A percentile compares a stretch with the other conserved stretches of the same genome.
Conservation (phyloP, 2,329 filamentous ascomycete genomes). For the Colletotrichum shisoi region DNA sequence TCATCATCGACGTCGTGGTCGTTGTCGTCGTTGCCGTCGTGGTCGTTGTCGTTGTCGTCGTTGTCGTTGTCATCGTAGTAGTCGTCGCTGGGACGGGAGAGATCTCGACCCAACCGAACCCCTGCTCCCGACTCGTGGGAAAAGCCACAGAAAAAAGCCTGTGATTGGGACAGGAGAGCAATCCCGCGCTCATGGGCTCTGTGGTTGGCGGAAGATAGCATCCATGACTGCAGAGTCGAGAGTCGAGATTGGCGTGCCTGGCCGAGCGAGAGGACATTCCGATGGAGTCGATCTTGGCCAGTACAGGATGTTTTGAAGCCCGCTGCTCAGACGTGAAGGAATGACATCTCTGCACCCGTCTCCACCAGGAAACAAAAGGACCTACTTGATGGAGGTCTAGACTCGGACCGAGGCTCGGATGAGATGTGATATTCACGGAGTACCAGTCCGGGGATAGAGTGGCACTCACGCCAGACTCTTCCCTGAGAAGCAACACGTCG, state of each 20-base stretch:
- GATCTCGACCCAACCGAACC: slow-evolving; percentile 2
- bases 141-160: neutral
- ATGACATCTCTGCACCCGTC: too few relatives aligned
- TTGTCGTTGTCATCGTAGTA: neutral
- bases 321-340: too few relatives aligned
- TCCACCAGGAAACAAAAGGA: too few relatives aligned
- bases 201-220: slow-evolving; percentile 4
- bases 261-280: neutral
- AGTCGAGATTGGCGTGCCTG: neutral
- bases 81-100: slow-evolving; percentile 9
- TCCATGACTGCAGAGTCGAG: neutral
- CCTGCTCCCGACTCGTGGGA: slow-evolving; percentile 1
- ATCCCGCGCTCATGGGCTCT: neutral
- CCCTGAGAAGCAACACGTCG: neutral
- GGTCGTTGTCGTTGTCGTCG: too few relatives aligned
- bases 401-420: too few relatives aligned
- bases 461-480: too few relatives aligned
- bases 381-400: neutral
- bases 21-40: slow-evolving; percentile 5
- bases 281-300: neutral
- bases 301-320: neutral
- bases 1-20: slow-evolving; percentile 23
- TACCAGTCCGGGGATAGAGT: too few relatives aligned
- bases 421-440: too few relatives aligned
- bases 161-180: neutral